phyloP scores from a whole-genome alignment of 352 stramenopile species.

The Pythium grandisporangium region DNA sequence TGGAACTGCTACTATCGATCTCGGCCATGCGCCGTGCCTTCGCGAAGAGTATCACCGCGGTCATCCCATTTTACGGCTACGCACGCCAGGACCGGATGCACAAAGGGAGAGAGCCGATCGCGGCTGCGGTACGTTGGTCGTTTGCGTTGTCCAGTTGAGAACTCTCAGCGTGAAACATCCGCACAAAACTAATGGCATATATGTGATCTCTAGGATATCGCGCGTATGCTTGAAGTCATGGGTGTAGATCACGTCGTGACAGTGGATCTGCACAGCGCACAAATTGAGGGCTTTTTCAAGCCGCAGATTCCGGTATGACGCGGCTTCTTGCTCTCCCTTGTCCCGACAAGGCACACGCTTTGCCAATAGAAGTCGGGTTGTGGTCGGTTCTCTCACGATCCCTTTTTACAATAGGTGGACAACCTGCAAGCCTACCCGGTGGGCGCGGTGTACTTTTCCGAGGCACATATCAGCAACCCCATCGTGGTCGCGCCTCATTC shows the following conservation, averaged over 20 bases:
- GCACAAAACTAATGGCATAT: too few species aligned
- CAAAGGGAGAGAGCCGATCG: conserved; percentile 73
- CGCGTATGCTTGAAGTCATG: conserved; percentile 86
- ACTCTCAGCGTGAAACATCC: too few species aligned
- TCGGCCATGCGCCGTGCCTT: conserved; percentile 75
- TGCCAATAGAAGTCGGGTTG: background rate
- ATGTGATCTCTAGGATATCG: conserved; percentile 77
- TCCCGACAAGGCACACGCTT: too few species aligned
- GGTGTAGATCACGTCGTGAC: conserved; percentile 84
- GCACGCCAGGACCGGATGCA: conserved; percentile 80
- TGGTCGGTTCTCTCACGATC: background rate
- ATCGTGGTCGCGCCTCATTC: conserved; percentile 81
- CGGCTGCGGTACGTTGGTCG: conserved; percentile 36
- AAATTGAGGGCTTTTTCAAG: conserved; percentile 87
- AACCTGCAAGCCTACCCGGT: conserved; percentile 83
- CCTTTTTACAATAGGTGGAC: conserved; percentile 34
- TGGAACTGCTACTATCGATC: conserved; percentile 81
- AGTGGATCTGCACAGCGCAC: conserved; percentile 80
- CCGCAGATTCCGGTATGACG: conserved; percentile 66
- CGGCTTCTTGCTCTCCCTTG: too few species aligned
- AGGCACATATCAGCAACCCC: conserved; percentile 52
- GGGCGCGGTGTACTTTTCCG: conserved; percentile 79
- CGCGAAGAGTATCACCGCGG: conserved; percentile 80
- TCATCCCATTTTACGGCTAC: conserved; percentile 87
- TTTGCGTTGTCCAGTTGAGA: background rate